Evolutionary conservation across 2,329 filamentous ascomycete species (phyloP).

Genomic region (Drechslerella dactyloides): DNA sequence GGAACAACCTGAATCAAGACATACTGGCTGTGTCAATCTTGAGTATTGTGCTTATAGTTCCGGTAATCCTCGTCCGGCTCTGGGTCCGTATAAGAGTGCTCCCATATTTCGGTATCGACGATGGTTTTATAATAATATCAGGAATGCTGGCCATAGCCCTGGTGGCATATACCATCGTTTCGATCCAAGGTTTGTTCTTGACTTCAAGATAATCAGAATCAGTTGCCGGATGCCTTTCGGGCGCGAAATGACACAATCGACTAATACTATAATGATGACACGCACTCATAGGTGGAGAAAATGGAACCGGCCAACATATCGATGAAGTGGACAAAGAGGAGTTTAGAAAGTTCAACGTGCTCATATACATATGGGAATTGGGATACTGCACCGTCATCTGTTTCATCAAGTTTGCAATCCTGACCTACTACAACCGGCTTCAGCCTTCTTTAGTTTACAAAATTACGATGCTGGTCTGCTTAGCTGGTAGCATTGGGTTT

Average conservation of each 20-base stretch:
- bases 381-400: slow-evolving; percentile 17
- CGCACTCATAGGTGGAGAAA: slow-evolving; percentile 10
- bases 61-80: slow-evolving; percentile 17
- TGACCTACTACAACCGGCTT: slow-evolving; percentile 39
- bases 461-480: slow-evolving; percentile 15
- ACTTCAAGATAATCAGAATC: no score
- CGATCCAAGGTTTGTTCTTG: slow-evolving; percentile 24
- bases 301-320: slow-evolving; percentile 41
- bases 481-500: slow-evolving; percentile 27
- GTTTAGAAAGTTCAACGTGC: slow-evolving; percentile 23
- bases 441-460: slow-evolving; percentile 28
- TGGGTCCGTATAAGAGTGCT: slow-evolving; percentile 31
- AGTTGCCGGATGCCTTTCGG: no score
- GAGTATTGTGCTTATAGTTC: slow-evolving; percentile 20
- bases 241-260: no score
- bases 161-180: slow-evolving; percentile 10
- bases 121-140: slow-evolving; percentile 39
- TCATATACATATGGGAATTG: slow-evolving; percentile 41
- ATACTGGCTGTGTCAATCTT: slow-evolving; percentile 18
- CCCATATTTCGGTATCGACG: slow-evolving; percentile 38
- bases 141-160: slow-evolving; percentile 14
- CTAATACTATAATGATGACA: neutral
- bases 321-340: slow-evolving; percentile 18
- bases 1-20: slow-evolving; percentile 17
- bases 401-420: slow-evolving; percentile 34